phyloP scores from a whole-genome alignment of 2,329 filamentous ascomycete species.

The Fusarium gaditjirri region DNA sequence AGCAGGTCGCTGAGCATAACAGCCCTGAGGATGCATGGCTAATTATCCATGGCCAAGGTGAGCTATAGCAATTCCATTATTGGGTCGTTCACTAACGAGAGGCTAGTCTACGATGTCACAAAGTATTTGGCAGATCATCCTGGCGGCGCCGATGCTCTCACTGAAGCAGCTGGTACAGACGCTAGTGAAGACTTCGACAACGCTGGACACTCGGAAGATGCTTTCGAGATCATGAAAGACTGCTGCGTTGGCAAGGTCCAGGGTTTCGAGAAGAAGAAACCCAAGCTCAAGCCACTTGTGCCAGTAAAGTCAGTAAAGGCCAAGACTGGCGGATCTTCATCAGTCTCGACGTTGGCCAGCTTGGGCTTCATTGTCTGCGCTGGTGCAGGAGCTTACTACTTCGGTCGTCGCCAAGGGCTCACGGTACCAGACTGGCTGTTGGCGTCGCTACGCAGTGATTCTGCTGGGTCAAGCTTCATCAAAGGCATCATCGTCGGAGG shows the following conservation, averaged over 20 bases:
- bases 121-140: slow-evolving; percentile 69
- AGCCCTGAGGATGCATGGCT: neutral
- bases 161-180: slow-evolving; percentile 82
- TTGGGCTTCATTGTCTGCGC: neutral
- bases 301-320: neutral
- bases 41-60: slow-evolving; percentile 1
- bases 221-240: slow-evolving; percentile 54
- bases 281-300: slow-evolving; percentile 21
- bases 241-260: slow-evolving; percentile 52
- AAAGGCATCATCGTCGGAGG: slow-evolving; percentile 19
- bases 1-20: slow-evolving; percentile 13
- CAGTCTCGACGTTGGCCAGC: neutral
- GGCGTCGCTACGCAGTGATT: neutral
- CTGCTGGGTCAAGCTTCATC: slow-evolving; percentile 13
- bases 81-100: rapidly evolving
- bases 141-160: slow-evolving; percentile 80
- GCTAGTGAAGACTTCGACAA: slow-evolving; percentile 84
- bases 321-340: rapidly evolving
- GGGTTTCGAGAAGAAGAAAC: slow-evolving; percentile 37
- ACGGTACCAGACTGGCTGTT: neutral
- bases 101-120: slow-evolving; percentile 66
- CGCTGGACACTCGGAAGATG: slow-evolving; percentile 80
- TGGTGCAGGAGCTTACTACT: neutral
- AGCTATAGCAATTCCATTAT: rapidly evolving
- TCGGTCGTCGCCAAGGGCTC: neutral